Base-by-base conservation (phyloP, 1,284 basidiomycete species). In the Apiotrichum domesticum region DNA sequence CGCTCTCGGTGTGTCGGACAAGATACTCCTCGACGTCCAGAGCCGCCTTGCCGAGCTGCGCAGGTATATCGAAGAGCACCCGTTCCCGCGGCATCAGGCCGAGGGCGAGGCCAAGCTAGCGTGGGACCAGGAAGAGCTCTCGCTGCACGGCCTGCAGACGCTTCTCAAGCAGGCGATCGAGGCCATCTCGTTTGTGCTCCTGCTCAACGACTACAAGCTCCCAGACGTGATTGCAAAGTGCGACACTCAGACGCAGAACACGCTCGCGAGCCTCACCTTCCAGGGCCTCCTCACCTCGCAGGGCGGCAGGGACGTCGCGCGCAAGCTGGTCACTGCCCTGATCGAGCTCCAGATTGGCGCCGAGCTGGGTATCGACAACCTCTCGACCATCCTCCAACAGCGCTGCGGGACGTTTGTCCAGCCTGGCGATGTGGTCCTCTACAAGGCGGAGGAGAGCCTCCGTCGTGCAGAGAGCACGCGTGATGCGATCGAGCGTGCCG, bases 301-400 rank as follows among this genome's bases (percentile, higher is more conserved):
- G 68, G 84, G 85, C 66, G 94, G 94, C 35, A 83, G 91, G 63
- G 85, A 85, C 33, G 84, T 86, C 35, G 93, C 94, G 6, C 83
- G 90, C 63, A 85, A 85, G n/a, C 78, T 98, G 21, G 91, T 97
- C 10, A 95, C 93, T 63, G 87, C 94, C 39, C 84, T 99, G 62
- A 98, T 99, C 66, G 92, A 98, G 76, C 90, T 94, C 68, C 95
- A 98, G 72, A 98, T 98, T 66, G 90, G 90, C 13, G 89, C 95
- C 69, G 92, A 97, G 72, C 88, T 93, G 51, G 92, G 90, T 67
- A 88, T 97, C 62, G 96, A 99, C 75, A 90, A 90, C 3, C 89
- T 99, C 67, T 95, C 91, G 67, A 90, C 97, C 66, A 86, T 92
- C 53, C 79, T 98, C 37, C 95, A 98, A 72, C 86, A 89, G 69